A percentile compares a stretch with the other conserved stretches of the same genome.
Evolutionary conservation across 2,329 filamentous ascomycete genomes (phyloP).

Genomic region (Ceratocystis alfenasii): DNA sequence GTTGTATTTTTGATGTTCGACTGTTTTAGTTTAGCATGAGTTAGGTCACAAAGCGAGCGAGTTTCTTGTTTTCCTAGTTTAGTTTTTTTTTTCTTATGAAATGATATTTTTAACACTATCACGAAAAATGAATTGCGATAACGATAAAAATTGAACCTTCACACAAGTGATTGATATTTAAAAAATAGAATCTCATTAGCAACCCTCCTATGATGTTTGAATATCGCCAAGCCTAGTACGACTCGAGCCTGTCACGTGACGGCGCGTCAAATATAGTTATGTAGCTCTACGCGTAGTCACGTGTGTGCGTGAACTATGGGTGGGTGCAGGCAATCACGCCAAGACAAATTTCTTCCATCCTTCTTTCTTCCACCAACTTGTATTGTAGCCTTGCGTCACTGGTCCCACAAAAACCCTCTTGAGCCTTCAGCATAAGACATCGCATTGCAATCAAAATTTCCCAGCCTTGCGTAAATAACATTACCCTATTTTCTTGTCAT

Average conservation of each 20-base stretch:
- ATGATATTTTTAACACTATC: neutral
- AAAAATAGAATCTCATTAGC: too few species aligned
- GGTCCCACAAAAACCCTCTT: neutral
- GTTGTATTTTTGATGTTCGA: neutral
- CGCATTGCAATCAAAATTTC: neutral
- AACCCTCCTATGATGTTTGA: too few species aligned
- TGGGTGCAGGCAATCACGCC: neutral
- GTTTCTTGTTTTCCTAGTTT: conserved; percentile 15
- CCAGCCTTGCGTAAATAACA: neutral
- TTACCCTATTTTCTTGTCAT: neutral
- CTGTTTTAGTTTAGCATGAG: neutral
- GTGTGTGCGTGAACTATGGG: too few species aligned
- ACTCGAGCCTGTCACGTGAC: too few species aligned
- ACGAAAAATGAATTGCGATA: neutral
- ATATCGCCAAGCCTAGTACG: too few species aligned
- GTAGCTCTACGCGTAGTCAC: too few species aligned
- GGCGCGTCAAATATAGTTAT: too few species aligned
- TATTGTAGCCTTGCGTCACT: conserved; percentile 1
- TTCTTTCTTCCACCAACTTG: neutral
- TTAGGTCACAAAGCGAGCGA: conserved; percentile 8
- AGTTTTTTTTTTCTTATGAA: neutral
- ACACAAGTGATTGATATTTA: too few species aligned
- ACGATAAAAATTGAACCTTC: neutral
- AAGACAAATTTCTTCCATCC: neutral
- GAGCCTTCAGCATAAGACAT: neutral